Percentiles rank a stretch among this genome's conserved stretches.
phyloP scores from a whole-genome alignment of 2,329 filamentous ascomycete genomes.

The Penicillium sp. region DNA sequence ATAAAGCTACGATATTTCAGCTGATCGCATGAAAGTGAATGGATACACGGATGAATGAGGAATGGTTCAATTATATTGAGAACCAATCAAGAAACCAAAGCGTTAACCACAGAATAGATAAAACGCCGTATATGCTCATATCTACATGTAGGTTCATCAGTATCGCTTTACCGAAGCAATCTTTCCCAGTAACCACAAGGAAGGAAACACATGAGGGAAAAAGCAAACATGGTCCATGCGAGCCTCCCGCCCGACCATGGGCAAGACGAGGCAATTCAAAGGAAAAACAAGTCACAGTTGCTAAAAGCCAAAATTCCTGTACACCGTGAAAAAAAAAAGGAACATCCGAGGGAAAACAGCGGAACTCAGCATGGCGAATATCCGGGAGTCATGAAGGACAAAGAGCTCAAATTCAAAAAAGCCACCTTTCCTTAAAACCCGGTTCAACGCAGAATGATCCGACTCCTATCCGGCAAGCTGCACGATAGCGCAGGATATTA shows the following conservation, averaged over 20 bases:
- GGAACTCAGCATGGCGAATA: slow-evolving; percentile 21
- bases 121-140: slow-evolving; percentile 47
- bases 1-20: too few species aligned
- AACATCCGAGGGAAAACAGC: slow-evolving; percentile 5
- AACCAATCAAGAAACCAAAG: slow-evolving; percentile 26
- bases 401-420: slow-evolving; percentile 27
- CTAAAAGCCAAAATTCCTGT: slow-evolving; percentile 18
- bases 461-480: slow-evolving; percentile 27
- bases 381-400: slow-evolving; percentile 24
- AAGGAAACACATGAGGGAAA: slow-evolving; percentile 29
- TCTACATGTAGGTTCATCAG: slow-evolving; percentile 44
- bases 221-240: slow-evolving; percentile 29
- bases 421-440: slow-evolving; percentile 34
- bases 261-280: slow-evolving; percentile 21
- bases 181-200: slow-evolving; percentile 28
- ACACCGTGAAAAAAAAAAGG: slow-evolving; percentile 24
- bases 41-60: slow-evolving; percentile 5
- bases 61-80: slow-evolving; percentile 30
- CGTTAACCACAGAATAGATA: slow-evolving; percentile 28
- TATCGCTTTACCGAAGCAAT: slow-evolving; percentile 40
- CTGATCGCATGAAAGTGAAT: not conserved
- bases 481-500: slow-evolving; percentile 22
- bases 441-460: slow-evolving; percentile 28
- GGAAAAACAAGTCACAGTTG: slow-evolving; percentile 17
- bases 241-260: slow-evolving; percentile 24